Conservation (phyloP, 176 grass and related monocot species). For the Secale cereale region DNA sequence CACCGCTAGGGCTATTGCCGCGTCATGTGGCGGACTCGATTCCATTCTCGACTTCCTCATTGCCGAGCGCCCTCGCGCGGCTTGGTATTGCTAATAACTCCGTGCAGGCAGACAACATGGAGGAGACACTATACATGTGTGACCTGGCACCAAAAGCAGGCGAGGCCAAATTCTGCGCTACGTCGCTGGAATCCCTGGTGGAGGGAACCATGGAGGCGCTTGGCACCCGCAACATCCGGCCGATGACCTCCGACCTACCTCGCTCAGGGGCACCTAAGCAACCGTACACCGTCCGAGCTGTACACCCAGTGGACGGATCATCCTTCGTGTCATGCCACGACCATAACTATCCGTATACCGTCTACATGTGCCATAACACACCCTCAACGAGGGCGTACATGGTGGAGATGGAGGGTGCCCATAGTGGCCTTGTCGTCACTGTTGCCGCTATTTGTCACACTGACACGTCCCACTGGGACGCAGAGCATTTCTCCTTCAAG, state of each 20-base stretch:
- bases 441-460: slow-evolving; percentile 36
- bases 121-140: slow-evolving; percentile 21
- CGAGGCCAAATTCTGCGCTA: slow-evolving; percentile 29
- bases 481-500: slow-evolving; percentile 49
- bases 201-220: slow-evolving; percentile 21
- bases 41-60: slow-evolving; percentile 12
- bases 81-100: neutral
- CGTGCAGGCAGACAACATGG: neutral
- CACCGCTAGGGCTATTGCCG: slow-evolving; percentile 16
- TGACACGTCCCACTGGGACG: slow-evolving; percentile 33
- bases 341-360: slow-evolving; percentile 34
- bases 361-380: slow-evolving; percentile 41
- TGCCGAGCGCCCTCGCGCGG: neutral
- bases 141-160: neutral
- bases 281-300: neutral
- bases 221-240: neutral
- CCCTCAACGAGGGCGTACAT: slow-evolving; percentile 29
- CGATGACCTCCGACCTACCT: slow-evolving; percentile 10
- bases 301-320: neutral
- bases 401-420: slow-evolving; percentile 27
- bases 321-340: slow-evolving; percentile 42
- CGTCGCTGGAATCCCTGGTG: slow-evolving; percentile 33
- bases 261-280: slow-evolving; percentile 3
- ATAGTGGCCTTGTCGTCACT: neutral
- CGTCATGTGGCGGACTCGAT: slow-evolving; percentile 10